Base-by-base conservation (phyloP, 108 stramenopile genomes). In the Chaetoceros muelleri region DNA sequence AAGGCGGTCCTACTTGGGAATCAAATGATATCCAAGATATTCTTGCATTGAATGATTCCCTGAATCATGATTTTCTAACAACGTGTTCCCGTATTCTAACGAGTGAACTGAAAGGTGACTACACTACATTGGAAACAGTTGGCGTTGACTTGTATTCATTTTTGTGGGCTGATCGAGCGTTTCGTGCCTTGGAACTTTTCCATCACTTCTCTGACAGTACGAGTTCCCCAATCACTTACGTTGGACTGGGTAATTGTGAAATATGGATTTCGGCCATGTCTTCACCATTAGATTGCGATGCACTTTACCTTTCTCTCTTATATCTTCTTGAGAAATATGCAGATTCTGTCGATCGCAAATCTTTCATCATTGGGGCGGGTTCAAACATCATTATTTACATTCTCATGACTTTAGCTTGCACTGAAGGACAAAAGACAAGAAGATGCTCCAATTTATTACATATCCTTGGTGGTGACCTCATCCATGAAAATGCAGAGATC, bases 101-200 rank as follows among this genome's bases (percentile, higher is more conserved):
- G 13, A 40, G 13, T 40, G 34, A 40, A 13, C 5, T 40, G 34
- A 40, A 10, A 10, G 8, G 5, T 40, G 34, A 40, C n/a, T n/a
- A n/a, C n/a, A n/a, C n/a, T n/a, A n/a, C n/a, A n/a, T n/a, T n/a
- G n/a, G n/a, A n/a, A n/a, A n/a, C n/a, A n/a, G n/a, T 13, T 40
- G 5, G 13, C 13, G 34, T 55, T 1, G 53, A 70, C 46, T 16
- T 28, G 2, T 45, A 46, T 23, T 1, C 28, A 17, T 46, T 16
- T 48, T 13, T 40, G 13, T 83, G 82, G 82, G 59, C 79, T 0
- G 61, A 72, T 21, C 66, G 78, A 46, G 76, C 79, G 24, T 24
- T 55, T 27, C 64, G 73, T 58, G 50, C 80, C 0, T 26, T 83
- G 25, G 51, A 65, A 0, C 62, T 80, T 24, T 78, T 66, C 47